A percentile compares a stretch with the other conserved stretches of the same genome.
Conservation (phyloP, 2,329 filamentous ascomycete genomes). For the Chaetomium strumarium region DNA sequence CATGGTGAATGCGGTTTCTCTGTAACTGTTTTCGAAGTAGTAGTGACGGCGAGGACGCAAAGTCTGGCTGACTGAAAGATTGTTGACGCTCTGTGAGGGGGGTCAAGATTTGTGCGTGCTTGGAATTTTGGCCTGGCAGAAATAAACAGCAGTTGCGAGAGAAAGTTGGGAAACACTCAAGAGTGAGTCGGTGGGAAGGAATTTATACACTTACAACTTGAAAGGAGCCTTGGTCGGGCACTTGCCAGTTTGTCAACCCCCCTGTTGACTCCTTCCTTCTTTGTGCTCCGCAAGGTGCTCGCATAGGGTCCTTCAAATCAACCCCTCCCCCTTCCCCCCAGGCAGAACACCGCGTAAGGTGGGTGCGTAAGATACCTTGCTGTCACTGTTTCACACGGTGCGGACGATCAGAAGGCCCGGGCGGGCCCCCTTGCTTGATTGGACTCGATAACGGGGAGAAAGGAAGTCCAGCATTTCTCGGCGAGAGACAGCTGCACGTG, state of each 20-base stretch:
- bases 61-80: too few species aligned
- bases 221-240: neutral
- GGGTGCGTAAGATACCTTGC: too few species aligned
- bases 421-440: constrained; percentile 15
- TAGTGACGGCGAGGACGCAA: too few species aligned
- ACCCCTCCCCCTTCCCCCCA: too few species aligned
- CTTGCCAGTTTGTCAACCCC: neutral
- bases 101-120: too few species aligned
- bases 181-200: too few species aligned
- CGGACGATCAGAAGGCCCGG: constrained; percentile 4
- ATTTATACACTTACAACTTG: too few species aligned
- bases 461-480: constrained; percentile 12
- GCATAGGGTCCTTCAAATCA: constrained; percentile 10
- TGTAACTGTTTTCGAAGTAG: too few species aligned
- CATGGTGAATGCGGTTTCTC: constrained; percentile 12
- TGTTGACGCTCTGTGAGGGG: too few species aligned
- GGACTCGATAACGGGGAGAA: constrained; percentile 6
- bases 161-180: too few species aligned
- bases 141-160: neutral
- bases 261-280: neutral
- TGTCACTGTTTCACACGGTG: constrained; percentile 13
- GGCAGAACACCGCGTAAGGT: neutral
- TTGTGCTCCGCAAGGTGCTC: constrained; percentile 15
- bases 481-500: constrained; percentile 24
- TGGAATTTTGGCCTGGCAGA: too few species aligned